A percentile compares a stretch with the other conserved stretches of the same genome.
phyloP scores from a whole-genome alignment of 768 basidiomycete species.

The Pisolithus marmoratus region DNA sequence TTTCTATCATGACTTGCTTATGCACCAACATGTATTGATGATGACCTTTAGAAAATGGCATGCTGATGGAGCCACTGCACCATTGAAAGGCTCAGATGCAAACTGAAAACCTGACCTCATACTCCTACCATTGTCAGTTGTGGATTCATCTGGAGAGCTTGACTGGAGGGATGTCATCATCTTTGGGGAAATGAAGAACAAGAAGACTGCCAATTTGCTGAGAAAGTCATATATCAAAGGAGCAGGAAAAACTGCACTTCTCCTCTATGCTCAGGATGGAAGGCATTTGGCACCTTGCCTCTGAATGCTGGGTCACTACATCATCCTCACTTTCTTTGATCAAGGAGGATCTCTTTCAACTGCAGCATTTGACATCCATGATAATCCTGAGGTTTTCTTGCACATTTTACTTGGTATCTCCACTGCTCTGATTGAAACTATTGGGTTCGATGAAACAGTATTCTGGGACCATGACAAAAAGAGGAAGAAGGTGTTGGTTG shows the following conservation, averaged over 20 bases:
- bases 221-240: conserved; percentile 1
- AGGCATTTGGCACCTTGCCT: neutral
- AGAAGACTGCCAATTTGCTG: neutral
- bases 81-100: no score
- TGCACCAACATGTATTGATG: no score
- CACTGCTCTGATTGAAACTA: neutral
- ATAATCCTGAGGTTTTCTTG: conserved; percentile 1
- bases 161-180: neutral
- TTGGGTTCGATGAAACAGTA: neutral
- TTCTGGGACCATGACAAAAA: neutral
- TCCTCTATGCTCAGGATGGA: conserved; percentile 4
- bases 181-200: neutral
- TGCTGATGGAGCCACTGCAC: no score
- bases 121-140: no score
- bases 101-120: no score
- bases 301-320: neutral
- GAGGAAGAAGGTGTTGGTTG: neutral
- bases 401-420: neutral
- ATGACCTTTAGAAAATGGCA: no score
- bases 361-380: neutral
- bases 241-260: neutral
- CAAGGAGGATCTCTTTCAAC: conserved; percentile 4
- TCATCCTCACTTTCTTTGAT: conserved; percentile 5
- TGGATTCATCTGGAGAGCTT: conserved; percentile 14
- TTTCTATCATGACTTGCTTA: no score